Base-by-base conservation (phyloP, 2,329 filamentous ascomycete species). In the Penicillium italicum region DNA sequence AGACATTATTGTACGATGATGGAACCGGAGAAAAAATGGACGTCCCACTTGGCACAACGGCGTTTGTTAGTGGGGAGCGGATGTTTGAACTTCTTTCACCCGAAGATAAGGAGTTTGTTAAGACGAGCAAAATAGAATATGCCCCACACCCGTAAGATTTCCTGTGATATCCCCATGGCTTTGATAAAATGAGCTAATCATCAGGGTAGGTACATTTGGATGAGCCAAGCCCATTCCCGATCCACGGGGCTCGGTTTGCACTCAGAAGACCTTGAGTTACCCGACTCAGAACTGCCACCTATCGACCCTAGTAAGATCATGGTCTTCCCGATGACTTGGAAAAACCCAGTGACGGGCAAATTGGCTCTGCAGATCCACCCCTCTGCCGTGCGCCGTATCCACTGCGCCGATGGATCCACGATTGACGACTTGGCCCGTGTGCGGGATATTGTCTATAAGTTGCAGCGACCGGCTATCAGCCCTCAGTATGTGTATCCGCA, bases 311-410 rank as follows among this genome's bases (percentile, higher is more conserved):
- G 78, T 28, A 87, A 89, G 69, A 84, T 91, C 67, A 85, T 90
- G 74, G 76, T 87, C 58, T 78, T 91, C 37, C 88, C 89, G 24
- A 87, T 92, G 84, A 84, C 82, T 72, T 93, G 88, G 88, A 83
- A 83, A 64, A 92, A 91, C 68, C 88, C 88, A 0, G 79, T 85
- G 3, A 91, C 86, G 0, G 86, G 85, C 8, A 79, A 80, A 11
- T 76, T 90, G 8, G 86, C 89, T 1, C 75, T 92, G 22, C 88
- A 91, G 71, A 79, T 91, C 37, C 89, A 92, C 62, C 89, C 89
- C 0, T 86, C 83, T 8, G 88, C 88, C 0, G 79, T 90, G 43
- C 82, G 86, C 46, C 85, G 82, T 65, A 81, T 92, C 60, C 87
- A 90, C 62, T 76, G 87, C 1, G 77, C 76, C 1, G 83, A 90